Evolutionary conservation across 176 grass and related monocot genomes (phyloP).

Genomic region (Thalia dealbata): DNA sequence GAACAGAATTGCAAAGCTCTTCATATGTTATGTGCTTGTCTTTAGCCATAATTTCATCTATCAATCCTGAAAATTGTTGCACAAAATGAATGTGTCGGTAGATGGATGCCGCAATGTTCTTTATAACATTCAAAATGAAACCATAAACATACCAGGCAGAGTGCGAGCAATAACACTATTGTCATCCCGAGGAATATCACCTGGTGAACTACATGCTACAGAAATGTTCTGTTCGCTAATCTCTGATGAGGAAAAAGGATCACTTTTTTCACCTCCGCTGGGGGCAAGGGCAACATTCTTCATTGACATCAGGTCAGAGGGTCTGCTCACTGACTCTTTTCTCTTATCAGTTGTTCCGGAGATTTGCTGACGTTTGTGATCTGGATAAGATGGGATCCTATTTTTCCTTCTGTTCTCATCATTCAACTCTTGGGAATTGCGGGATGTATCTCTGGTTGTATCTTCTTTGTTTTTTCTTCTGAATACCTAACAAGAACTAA

Average conservation of each 20-base stretch:
- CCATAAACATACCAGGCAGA: conserved; percentile 50
- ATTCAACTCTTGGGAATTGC: conserved; percentile 23
- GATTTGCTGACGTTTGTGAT: conserved; percentile 35
- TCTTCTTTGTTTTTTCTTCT: conserved; percentile 88
- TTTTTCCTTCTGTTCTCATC: conserved; percentile 38
- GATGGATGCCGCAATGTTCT: neutral
- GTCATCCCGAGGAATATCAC: conserved; percentile 26
- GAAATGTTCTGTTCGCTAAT: conserved; percentile 20
- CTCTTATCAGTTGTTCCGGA: conserved; percentile 26
- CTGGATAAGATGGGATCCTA: conserved; percentile 28
- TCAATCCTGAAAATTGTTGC: conserved; percentile 56
- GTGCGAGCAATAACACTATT: conserved; percentile 17
- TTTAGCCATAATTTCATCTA: conserved; percentile 59
- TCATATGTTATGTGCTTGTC: conserved; percentile 58
- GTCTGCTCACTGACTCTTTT: conserved; percentile 36
- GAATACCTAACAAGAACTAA: conserved; percentile 41
- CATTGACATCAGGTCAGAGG: conserved; percentile 39
- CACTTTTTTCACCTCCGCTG: conserved; percentile 4
- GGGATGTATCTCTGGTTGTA: conserved; percentile 36
- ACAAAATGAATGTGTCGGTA: neutral
- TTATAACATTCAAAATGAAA: neutral
- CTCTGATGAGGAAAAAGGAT: conserved; percentile 34
- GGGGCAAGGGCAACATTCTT: conserved; percentile 35
- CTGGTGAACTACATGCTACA: neutral
- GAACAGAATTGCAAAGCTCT: conserved; percentile 58